Evolutionary conservation across 371 early-diverging fungal genomes (phyloP), one percentile per base, ranked within the genome.

Genomic region (Syncephalastrum sp.): DNA sequence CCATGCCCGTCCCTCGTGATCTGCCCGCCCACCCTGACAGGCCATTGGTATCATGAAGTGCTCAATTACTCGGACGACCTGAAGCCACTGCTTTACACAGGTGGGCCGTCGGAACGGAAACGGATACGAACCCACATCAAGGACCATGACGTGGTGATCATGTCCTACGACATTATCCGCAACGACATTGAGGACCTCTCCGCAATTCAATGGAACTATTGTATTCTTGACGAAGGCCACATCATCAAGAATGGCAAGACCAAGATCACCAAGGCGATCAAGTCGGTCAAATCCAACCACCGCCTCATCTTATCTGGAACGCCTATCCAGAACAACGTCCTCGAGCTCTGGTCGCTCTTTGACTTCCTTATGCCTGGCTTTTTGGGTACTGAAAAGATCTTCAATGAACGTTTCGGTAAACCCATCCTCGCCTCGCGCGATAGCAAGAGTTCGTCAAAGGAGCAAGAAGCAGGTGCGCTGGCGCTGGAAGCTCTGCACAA

Each of bases 191-290:
- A 95, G 13, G 84, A 86, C 16, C 74, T 99, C 50, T 61, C 67
- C 3, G 60, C 69, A 27, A 72, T 91, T 42, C 73, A 84, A 33
- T 99, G 91, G 91, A 97, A 97, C 75, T 99, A 97, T 70, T 92
- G 96, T 63, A 89, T 99, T 57, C 76, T 99, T 41, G 99, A 99
- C 75, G 99, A 99, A 81, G 99, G 99, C 0, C 99, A 99, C 71
- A 86, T 97, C 41, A 98, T 99, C 70, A 95, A 95, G 72, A 99
- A 99, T 69, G 88, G 92, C 14, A 87, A 89, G 54, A 95, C 99
- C 24, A 93, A 97, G 60, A 87, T 99, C 23, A 98, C 95, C 38
- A 88, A 89, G 65, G 89, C 95, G 0, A 91, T 90, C 63, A 95
- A 96, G 71, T 68, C 87, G 41, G 59, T 94, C 21, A 73, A 78